These are phyloP conservation scores for Heliocybe sulcata DNA, from an alignment of 1,284 basidiomycete species.

Conservation along the genomic window DNA sequence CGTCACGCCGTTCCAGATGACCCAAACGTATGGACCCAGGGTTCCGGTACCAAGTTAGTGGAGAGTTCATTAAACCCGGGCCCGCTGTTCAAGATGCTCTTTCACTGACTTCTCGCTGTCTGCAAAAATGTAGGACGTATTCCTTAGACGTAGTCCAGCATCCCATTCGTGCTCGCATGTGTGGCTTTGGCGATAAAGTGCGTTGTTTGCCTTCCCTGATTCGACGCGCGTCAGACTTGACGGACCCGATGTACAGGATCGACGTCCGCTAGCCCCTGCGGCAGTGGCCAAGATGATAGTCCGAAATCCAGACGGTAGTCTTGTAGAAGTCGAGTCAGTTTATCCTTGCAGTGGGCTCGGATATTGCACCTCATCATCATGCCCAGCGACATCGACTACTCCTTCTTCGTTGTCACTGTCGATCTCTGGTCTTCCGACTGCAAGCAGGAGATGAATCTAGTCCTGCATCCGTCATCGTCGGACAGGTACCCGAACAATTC, in stretches of 20 bases:
- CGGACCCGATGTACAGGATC: slow-evolving; percentile 50
- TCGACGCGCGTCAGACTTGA: background rate
- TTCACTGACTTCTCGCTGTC: slow-evolving; percentile 4
- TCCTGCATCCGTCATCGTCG: slow-evolving; percentile 73
- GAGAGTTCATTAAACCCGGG: slow-evolving; percentile 6
- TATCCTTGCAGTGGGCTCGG: slow-evolving; percentile 11
- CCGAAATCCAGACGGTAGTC: slow-evolving; percentile 53
- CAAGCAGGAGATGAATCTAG: slow-evolving; percentile 77
- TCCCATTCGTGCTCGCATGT: slow-evolving; percentile 85
- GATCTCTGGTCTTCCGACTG: slow-evolving; percentile 84
- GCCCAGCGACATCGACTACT: slow-evolving; percentile 72
- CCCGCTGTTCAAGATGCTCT: background rate
- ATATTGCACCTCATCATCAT: slow-evolving; percentile 8
- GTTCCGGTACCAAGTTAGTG: slow-evolving; percentile 52
- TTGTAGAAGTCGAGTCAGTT: slow-evolving; percentile 74
- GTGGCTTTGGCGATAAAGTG: slow-evolving; percentile 93
- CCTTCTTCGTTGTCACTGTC: slow-evolving; percentile 83
- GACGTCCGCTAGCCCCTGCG: slow-evolving; percentile 83
- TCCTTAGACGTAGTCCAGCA: slow-evolving; percentile 81
- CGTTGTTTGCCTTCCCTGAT: slow-evolving; percentile 16
- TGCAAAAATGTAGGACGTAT: slow-evolving; percentile 52
- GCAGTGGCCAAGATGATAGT: slow-evolving; percentile 81
- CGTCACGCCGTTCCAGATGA: slow-evolving; percentile 25
- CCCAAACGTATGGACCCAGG: slow-evolving; percentile 49
- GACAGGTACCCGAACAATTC: slow-evolving; percentile 43